A percentile compares a stretch with the other conserved stretches of the same genome.
These are phyloP conservation scores for Trichoderma pleuroti DNA, from an alignment of 2,329 filamentous ascomycete genomes.

Conservation along the genomic window DNA sequence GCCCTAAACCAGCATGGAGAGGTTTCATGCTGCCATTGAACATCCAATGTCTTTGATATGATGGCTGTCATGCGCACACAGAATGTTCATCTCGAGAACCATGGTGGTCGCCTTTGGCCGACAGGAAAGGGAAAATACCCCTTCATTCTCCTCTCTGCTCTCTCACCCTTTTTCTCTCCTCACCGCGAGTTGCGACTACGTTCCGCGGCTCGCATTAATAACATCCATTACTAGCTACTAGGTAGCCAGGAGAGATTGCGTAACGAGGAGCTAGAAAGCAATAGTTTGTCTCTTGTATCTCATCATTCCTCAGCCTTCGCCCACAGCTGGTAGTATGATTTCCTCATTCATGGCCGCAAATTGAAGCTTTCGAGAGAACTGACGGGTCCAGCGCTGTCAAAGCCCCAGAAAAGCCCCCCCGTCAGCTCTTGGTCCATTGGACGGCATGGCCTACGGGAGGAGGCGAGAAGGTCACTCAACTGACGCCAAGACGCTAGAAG, in stretches of 20 bases:
- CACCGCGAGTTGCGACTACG: neutral
- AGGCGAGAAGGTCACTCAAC: neutral
- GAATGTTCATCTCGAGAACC: neutral
- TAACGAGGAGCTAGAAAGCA: neutral
- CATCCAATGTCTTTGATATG: neutral
- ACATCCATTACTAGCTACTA: too few species aligned
- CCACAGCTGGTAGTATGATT: neutral
- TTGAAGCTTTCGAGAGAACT: neutral
- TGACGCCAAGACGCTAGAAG: constrained; percentile 2
- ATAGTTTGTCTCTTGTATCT: neutral
- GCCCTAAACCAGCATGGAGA: neutral
- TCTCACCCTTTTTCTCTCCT: neutral
- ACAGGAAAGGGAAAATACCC: neutral
- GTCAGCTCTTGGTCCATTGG: neutral
- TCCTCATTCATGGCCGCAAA: neutral
- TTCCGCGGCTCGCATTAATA: neutral
- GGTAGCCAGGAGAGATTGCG: neutral
- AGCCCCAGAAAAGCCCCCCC: neutral
- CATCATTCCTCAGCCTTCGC: neutral
- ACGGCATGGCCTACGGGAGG: neutral
- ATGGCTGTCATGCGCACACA: neutral
- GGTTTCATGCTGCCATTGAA: neutral
- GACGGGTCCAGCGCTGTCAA: neutral
- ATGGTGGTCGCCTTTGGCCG: neutral
- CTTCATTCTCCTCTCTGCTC: neutral